Percentiles rank a stretch among this genome's conserved stretches.
phyloP scores from a whole-genome alignment of 1,139 yeast species.

The Geotrichum australiense region DNA sequence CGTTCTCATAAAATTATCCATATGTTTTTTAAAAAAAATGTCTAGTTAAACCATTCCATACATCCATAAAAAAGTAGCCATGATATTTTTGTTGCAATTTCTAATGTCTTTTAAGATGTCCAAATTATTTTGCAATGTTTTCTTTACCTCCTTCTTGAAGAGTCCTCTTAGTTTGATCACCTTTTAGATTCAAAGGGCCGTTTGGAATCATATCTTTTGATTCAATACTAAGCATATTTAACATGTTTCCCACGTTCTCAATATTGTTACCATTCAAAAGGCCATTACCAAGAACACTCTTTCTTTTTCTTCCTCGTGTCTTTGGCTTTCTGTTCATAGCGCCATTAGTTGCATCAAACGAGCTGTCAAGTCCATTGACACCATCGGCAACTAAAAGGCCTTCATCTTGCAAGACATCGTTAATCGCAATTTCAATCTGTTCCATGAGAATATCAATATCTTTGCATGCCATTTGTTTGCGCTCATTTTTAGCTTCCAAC shows the following conservation, averaged over 20 bases:
- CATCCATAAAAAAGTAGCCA: no score
- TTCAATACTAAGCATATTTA: no score
- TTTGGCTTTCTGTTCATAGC: conserved; percentile 8
- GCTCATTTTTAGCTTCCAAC: conserved; percentile 4
- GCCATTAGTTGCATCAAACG: conserved; percentile 3
- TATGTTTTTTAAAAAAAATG: no score
- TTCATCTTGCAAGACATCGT: conserved; percentile 11
- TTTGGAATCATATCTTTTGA: no score
- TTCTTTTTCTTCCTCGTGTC: conserved; percentile 12
- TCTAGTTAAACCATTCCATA: no score
- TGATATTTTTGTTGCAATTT: no score
- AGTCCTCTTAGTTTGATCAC: no score
- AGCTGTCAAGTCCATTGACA: neutral
- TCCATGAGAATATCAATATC: conserved; percentile 10
- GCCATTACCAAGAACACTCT: conserved; percentile 8
- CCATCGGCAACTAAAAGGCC: neutral
- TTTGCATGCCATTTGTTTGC: conserved; percentile 3
- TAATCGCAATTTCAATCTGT: conserved; percentile 9
- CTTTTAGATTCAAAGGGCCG: no score
- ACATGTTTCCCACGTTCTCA: no score
- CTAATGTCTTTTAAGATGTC: no score
- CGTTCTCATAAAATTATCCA: no score
- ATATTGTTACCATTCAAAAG: neutral
- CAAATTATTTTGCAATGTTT: neutral
- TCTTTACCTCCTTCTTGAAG: conserved; percentile 2